Conservation (phyloP, 305 asterid genomes). For the Fraxinus baroniana region DNA sequence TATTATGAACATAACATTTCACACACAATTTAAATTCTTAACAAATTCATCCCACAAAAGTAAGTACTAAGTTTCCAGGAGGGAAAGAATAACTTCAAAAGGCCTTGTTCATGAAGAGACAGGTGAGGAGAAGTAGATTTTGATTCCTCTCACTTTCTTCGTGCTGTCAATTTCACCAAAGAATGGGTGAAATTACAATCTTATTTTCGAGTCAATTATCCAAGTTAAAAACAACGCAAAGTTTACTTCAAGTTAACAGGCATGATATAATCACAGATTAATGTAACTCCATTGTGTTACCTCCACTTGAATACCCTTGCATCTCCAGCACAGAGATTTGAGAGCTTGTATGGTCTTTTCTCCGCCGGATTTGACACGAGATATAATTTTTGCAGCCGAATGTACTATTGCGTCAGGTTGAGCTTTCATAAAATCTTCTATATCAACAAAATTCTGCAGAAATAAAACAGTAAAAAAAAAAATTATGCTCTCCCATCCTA, state of each 20-base stretch:
- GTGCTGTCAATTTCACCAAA: constrained; percentile 13
- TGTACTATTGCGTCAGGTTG: constrained; percentile 91
- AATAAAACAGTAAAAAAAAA: constrained; percentile 19
- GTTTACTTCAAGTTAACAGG: not conserved
- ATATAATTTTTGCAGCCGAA: constrained; percentile 80
- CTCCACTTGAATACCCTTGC: constrained; percentile 93
- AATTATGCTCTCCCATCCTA: constrained; percentile 19
- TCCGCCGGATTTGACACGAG: constrained; percentile 84
- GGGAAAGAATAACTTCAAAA: not conserved
- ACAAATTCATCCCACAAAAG: constrained; percentile 9
- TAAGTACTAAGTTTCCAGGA: not conserved
- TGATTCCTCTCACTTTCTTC: constrained; percentile 16
- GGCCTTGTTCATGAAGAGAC: not conserved
- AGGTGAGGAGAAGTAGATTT: not conserved
- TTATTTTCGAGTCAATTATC: not conserved
- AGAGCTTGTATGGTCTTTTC: constrained; percentile 89
- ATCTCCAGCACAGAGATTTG: constrained; percentile 90
- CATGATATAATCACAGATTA: not conserved
- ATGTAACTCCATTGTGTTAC: constrained; percentile 37
- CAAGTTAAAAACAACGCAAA: constrained; percentile 10
- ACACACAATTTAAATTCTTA: not conserved
- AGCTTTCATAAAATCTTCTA: constrained; percentile 84
- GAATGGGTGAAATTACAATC: not conserved
- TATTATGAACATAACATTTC: not conserved
- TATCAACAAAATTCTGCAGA: constrained; percentile 67